A percentile compares a stretch with the other conserved stretches of the same genome.
phyloP scores from a whole-genome alignment of 2,329 filamentous ascomycete species.

The Penicillium sp. region DNA sequence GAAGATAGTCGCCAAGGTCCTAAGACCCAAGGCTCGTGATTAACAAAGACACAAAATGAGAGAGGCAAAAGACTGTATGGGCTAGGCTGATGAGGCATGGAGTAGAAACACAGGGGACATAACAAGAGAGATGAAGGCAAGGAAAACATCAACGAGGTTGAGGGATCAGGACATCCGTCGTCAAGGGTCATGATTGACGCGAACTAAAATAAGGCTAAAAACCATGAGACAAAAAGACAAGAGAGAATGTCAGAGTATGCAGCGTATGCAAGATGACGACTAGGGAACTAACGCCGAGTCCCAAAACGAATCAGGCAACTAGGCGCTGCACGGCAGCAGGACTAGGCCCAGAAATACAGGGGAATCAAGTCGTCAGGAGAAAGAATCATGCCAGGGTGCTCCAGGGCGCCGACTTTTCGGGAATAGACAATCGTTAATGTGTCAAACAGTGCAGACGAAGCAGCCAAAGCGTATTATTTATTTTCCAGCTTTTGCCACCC shows the following conservation, averaged over 20 bases:
- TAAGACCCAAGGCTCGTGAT: conserved; percentile 16
- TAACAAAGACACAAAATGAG: conserved; percentile 20
- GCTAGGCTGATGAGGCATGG: conserved; percentile 17
- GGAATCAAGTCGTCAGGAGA: conserved; percentile 12
- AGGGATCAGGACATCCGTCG: conserved; percentile 18
- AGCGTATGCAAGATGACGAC: conserved; percentile 21
- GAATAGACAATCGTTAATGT: conserved; percentile 11
- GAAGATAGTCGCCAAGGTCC: conserved; percentile 13
- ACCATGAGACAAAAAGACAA: conserved; percentile 18
- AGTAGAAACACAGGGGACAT: conserved; percentile 12
- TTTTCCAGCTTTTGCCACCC: conserved; percentile 68
- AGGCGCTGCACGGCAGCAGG: conserved; percentile 3
- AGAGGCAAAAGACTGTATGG: conserved; percentile 22
- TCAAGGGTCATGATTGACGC: conserved; percentile 28
- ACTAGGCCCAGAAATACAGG: conserved; percentile 14
- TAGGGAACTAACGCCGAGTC: conserved; percentile 17
- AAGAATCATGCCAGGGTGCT: conserved; percentile 17
- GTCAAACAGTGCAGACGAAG: conserved; percentile 4
- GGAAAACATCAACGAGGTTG: conserved; percentile 6
- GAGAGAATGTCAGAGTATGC: conserved; percentile 21
- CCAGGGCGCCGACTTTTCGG: conserved; percentile 17
- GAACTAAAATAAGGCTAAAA: conserved; percentile 14
- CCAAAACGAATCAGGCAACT: conserved; percentile 14
- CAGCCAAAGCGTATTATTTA: conserved; percentile 24
- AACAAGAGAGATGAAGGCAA: conserved; percentile 11